Conservation (phyloP, 1,284 basidiomycete genomes). For the Heterobasidion irregulare region DNA sequence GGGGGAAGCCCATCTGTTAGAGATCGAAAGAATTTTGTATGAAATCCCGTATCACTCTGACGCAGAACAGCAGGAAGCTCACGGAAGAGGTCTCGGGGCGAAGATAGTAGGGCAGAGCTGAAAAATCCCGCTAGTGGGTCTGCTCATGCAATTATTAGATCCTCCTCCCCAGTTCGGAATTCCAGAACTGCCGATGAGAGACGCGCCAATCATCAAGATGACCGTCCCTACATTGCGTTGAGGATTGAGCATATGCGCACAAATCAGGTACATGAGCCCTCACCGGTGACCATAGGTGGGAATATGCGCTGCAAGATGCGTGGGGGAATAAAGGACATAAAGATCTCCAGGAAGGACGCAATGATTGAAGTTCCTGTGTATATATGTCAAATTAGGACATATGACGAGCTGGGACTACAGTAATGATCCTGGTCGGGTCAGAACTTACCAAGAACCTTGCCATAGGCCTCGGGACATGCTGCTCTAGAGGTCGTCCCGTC, state of each 20-base stretch:
- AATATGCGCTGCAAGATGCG: slow-evolving; percentile 62
- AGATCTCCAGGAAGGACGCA: slow-evolving; percentile 77
- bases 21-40: background rate
- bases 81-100: slow-evolving; percentile 50
- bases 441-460: slow-evolving; percentile 56
- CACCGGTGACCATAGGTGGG: slow-evolving; percentile 75
- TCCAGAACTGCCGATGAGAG: slow-evolving; percentile 67
- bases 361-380: slow-evolving; percentile 66
- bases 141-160: slow-evolving; percentile 54
- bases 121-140: slow-evolving; percentile 59
- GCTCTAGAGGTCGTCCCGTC: slow-evolving; percentile 56
- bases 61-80: slow-evolving; percentile 5
- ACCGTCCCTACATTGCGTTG: slow-evolving; percentile 43
- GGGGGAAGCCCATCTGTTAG: slow-evolving; percentile 62
- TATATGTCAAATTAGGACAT: background rate
- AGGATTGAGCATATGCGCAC: background rate
- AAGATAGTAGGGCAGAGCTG: slow-evolving; percentile 60
- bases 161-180: slow-evolving; percentile 82
- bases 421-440: background rate
- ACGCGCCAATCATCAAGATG: slow-evolving; percentile 71
- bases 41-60: background rate
- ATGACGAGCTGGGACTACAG: background rate
- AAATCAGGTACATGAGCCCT: slow-evolving; percentile 1
- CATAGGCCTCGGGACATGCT: slow-evolving; percentile 76
- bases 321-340: slow-evolving; percentile 66